Base-by-base conservation (phyloP, 202 grass and related monocot species). In the Zoysia matrella region DNA sequence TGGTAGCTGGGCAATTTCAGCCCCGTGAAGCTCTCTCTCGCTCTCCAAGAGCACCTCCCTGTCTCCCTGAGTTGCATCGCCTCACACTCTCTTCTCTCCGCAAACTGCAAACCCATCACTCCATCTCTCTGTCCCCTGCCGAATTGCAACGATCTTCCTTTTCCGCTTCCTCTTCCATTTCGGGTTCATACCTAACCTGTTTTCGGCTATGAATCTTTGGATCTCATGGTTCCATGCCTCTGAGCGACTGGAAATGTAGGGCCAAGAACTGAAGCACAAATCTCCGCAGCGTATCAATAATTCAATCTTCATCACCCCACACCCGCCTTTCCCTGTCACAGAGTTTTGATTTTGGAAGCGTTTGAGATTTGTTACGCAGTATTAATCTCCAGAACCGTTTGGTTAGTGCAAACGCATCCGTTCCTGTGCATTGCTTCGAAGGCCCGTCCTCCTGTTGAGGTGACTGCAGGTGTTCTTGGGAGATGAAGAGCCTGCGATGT, bases 401-500 rank as follows among this genome's bases (percentile, higher is more conserved):
- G 22, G 72, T 60, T 52, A 15, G 18, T 76, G 10, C 51, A 2
- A 60, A 4, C 50, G 60, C 30, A 55, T 67, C 50, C 46, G 47
- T 67, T 78, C 67, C 49, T 71, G 60, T 54, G 64, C 81, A 76
- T 76, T 30, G 22, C 22, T 30, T 81, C 2, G 66, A 30, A 77
- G 66, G 70, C 81, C 60, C 60, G 60, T 63, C 60, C 22, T 63
- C 55, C 7, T 14, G 5, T 8, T 39, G 11, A 11, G 10, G 13
- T 12, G 60, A 40, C 60, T 63, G 62, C 62, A 42, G 39, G 62
- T 39, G 18, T 65, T 65, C 39, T 6, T 11, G 30, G 74, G 75
- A 45, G 74, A 98, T 98, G 95, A 98, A 90, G 87, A 86, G 57
- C 54, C 80, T 98, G 76, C 74, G 88, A 72, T 98, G 90, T 77